phyloP scores from a whole-genome alignment of 164 flowering plant species.

The Magnolia kwangsiensis region DNA sequence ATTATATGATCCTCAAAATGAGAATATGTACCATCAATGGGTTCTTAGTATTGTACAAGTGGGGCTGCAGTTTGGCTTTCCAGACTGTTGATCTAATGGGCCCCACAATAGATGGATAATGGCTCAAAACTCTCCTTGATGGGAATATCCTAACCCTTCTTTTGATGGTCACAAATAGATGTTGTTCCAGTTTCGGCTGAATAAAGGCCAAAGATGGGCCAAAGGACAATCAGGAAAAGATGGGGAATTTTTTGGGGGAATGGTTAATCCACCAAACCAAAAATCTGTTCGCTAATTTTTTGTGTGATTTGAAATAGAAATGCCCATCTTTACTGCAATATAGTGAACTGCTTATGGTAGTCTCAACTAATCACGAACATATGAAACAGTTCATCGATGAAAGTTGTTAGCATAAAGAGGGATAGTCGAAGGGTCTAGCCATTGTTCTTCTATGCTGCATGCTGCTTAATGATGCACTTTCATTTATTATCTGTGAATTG shows the following conservation, averaged over 20 bases:
- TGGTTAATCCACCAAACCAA: too few species aligned
- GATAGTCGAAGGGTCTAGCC: not conserved
- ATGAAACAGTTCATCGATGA: not conserved
- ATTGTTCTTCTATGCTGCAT: not conserved
- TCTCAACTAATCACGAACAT: not conserved
- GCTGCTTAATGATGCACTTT: not conserved
- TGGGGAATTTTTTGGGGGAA: too few species aligned
- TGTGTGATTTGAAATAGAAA: not conserved
- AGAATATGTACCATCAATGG: not conserved
- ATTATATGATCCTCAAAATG: not conserved
- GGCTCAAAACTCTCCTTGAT: not conserved
- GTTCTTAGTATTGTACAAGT: not conserved
- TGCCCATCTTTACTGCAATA: not conserved
- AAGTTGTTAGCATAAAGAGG: not conserved
- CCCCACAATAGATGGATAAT: not conserved
- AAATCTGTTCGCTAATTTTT: too few species aligned
- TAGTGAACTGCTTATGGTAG: not conserved
- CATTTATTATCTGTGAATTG: constrained; percentile 1
- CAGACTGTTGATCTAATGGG: not conserved
- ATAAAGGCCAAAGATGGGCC: too few species aligned
- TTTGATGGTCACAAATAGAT: not conserved
- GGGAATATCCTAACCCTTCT: not conserved
- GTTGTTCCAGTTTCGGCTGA: too few species aligned
- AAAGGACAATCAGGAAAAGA: too few species aligned
- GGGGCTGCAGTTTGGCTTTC: not conserved